phyloP scores from a whole-genome alignment of 805 yeast species.

The Saccharomycopsis guyanensis region DNA sequence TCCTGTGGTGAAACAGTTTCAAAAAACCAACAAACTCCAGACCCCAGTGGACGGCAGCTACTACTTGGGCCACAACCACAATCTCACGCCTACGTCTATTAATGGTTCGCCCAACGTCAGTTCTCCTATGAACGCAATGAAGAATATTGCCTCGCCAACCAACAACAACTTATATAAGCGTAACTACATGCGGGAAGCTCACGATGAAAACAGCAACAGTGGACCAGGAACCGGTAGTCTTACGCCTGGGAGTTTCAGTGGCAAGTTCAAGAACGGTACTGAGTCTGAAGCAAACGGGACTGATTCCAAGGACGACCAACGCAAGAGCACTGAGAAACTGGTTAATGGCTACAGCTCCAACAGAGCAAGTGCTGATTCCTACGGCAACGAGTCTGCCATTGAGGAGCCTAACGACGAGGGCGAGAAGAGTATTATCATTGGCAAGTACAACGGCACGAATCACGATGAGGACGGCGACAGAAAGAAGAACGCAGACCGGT shows the following conservation, averaged over 20 bases:
- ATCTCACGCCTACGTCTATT: constrained; percentile 5
- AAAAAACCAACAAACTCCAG: constrained; percentile 1
- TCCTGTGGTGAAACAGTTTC: constrained; percentile 17
- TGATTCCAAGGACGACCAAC: background rate
- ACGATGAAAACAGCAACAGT: background rate
- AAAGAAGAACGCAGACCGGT: constrained; percentile 7
- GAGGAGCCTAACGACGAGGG: background rate
- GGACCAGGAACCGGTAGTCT: background rate
- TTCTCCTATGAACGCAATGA: constrained; percentile 11
- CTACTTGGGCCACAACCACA: background rate
- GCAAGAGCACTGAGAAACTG: background rate
- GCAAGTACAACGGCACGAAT: background rate
- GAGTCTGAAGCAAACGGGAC: background rate
- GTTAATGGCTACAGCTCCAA: background rate
- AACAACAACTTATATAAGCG: background rate
- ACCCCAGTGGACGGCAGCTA: constrained; percentile 8
- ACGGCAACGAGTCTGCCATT: background rate
- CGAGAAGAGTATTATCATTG: background rate
- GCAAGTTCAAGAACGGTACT: background rate
- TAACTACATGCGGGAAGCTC: background rate
- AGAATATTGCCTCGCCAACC: constrained; percentile 12
- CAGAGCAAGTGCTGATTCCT: background rate
- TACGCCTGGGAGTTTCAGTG: background rate
- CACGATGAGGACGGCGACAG: constrained; percentile 1
- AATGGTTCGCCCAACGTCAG: constrained; percentile 7